These are phyloP conservation scores for Schizophyllum amplum DNA, from an alignment of 1,284 basidiomycete genomes.

Conservation along the genomic window DNA sequence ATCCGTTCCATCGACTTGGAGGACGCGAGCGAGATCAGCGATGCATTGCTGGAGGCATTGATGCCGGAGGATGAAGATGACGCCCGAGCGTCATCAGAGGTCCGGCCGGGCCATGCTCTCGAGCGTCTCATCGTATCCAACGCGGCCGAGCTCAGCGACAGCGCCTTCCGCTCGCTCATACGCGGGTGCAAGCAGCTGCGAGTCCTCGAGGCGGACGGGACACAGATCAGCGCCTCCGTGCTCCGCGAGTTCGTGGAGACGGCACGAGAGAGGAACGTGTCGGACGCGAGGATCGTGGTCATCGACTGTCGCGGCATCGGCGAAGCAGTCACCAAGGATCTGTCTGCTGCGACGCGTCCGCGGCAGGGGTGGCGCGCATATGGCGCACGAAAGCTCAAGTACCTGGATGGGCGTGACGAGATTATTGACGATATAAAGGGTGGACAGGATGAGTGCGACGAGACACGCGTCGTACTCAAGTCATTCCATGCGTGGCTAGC, in stretches of 20 bases:
- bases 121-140: conserved; percentile 72
- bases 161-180: conserved; percentile 58
- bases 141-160: conserved; percentile 54
- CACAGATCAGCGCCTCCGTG: conserved; percentile 54
- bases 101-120: conserved; percentile 52
- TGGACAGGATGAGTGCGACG: conserved; percentile 72
- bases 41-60: conserved; percentile 58
- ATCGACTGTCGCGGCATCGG: conserved; percentile 72
- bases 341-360: conserved; percentile 49
- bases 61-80: conserved; percentile 35
- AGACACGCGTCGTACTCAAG: conserved; percentile 67
- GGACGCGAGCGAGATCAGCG: conserved; percentile 69
- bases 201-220: conserved; percentile 74
- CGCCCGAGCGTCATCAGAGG: background rate
- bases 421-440: conserved; percentile 41
- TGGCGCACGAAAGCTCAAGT: conserved; percentile 56
- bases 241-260: conserved; percentile 63
- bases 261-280: conserved; percentile 37
- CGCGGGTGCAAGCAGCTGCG: conserved; percentile 52
- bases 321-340: conserved; percentile 53
- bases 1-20: conserved; percentile 81
- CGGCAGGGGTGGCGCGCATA: conserved; percentile 66
- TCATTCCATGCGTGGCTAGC: conserved; percentile 84
- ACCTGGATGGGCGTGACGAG: conserved; percentile 58
- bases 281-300: conserved; percentile 51